These are phyloP conservation scores for Rhynchospora pubera DNA, from an alignment of 176 grass and related monocot species.

Conservation along the genomic window DNA sequence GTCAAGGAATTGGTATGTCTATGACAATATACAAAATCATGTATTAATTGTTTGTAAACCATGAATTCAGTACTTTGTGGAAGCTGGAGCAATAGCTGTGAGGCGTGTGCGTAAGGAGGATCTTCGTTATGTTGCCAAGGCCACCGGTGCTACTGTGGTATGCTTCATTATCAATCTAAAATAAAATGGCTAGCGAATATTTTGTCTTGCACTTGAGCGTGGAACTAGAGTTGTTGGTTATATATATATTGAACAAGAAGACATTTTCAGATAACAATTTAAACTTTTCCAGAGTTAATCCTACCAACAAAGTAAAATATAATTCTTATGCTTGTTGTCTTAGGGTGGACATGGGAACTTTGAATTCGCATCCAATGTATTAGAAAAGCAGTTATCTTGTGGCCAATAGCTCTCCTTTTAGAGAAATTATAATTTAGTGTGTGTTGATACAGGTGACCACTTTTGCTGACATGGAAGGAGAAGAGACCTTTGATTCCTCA, in stretches of 20 bases:
- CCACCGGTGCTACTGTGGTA: conserved; percentile 80
- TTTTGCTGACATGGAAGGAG: conserved; percentile 97
- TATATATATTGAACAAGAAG: not conserved
- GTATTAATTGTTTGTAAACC: not conserved
- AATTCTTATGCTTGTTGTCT: not conserved
- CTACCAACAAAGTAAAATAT: not conserved
- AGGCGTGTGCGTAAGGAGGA: conserved; percentile 90
- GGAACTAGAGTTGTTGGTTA: not conserved
- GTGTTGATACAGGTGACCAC: conserved; percentile 51
- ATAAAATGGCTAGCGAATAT: not conserved
- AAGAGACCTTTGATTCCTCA: conserved; percentile 84
- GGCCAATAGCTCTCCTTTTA: not conserved
- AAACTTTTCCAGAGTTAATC: not conserved
- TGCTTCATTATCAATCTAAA: not conserved
- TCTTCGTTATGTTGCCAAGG: conserved; percentile 89
- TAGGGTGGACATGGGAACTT: not conserved
- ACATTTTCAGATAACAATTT: not conserved
- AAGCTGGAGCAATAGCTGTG: conserved; percentile 82
- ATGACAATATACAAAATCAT: not conserved
- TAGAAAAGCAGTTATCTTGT: not conserved
- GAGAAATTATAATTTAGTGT: not conserved
- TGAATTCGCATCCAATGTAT: not conserved
- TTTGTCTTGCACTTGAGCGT: not conserved
- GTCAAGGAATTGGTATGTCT: not conserved
- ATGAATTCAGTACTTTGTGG: conserved; percentile 71